phyloP scores from a whole-genome alignment of 2,329 filamentous ascomycete species.

The Thyridium curvatum region DNA sequence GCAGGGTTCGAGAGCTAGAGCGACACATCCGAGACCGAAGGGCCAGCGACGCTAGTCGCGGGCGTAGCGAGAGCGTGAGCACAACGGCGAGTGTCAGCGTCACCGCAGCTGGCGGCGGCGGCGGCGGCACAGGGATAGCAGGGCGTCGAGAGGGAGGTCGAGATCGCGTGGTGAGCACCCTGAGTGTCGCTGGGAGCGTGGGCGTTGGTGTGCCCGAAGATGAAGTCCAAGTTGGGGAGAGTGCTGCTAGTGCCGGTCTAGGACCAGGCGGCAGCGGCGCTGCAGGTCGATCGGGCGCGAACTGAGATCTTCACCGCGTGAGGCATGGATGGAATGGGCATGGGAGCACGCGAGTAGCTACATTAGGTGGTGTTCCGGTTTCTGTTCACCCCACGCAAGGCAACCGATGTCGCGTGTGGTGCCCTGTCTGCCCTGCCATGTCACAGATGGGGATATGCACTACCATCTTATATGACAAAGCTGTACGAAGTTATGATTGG shows the following conservation, averaged over 20 bases:
- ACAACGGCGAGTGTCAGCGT: slow-evolving; percentile 44
- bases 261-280: too few species aligned
- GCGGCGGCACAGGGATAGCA: slow-evolving; percentile 36
- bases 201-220: slow-evolving; percentile 53
- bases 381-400: too few species aligned
- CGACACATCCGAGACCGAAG: slow-evolving; percentile 42
- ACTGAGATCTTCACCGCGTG: too few species aligned
- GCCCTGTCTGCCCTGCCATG: too few species aligned
- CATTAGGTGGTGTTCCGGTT: too few species aligned
- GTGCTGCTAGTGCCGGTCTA: slow-evolving; percentile 45
- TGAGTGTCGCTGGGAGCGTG: slow-evolving; percentile 36
- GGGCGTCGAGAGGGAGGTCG: slow-evolving; percentile 35
- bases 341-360: too few species aligned
- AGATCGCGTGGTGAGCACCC: slow-evolving; percentile 38
- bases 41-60: slow-evolving; percentile 37
- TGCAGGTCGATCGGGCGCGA: too few species aligned
- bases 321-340: too few species aligned
- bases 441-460: too few species aligned
- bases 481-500: too few species aligned
- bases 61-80: slow-evolving; percentile 44
- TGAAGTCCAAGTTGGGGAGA: slow-evolving; percentile 55
- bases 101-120: slow-evolving; percentile 10
- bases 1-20: slow-evolving; percentile 57
- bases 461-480: too few species aligned
- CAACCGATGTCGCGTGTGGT: too few species aligned